Base-by-base conservation (phyloP, 2,329 filamentous ascomycete genomes). In the Aspergillus unguis region DNA sequence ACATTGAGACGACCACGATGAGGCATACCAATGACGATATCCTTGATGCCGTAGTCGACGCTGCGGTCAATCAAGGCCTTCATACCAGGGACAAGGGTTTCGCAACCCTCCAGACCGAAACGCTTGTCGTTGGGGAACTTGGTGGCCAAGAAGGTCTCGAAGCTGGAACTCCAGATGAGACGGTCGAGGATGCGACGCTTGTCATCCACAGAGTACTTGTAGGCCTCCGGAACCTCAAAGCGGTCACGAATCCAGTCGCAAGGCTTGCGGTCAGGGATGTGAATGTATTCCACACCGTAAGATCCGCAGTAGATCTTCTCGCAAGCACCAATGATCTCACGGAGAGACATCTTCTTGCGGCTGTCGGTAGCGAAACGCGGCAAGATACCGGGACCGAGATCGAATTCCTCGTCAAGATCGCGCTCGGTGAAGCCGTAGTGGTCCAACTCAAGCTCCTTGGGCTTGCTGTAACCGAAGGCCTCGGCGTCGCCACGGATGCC, bases 71-170 rank as follows among this genome's bases (percentile, higher is more conserved):
- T 99, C 58, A 99, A 79, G 49, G 94, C 94, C 81, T 99, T 99
- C 94, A 99, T 99, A 73, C 94, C 94, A 28, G 94, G 94, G 54
- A 99, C 95, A 61, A 99, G 82, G 52, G 90, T 92, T 76, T 99
- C 94, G 69, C 92, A 95, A 70, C 94, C 94, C 78, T 99, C 94
- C 28, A 99, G 84, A 77, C 94, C 94, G 75, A 99, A 99, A 69
- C 94, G 90, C 83, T 99, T 99, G 78, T 99, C 94, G 76, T 99
- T 99, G 73, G 94, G 94, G 76, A 96, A 97, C 76, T 99, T 99
- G 54, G 91, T 96, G 52, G 94, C 86, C 62, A 95, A 79, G 82
- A 99, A 99, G 55, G 85, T 78, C 78, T 99, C 94, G 73, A 99
- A 99, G 76, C 90, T 96, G 59, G 92, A 95, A 71, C 90, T 92